Base-by-base conservation (phyloP, 371 early-diverging fungal genomes). In the Mucor irregularis region DNA sequence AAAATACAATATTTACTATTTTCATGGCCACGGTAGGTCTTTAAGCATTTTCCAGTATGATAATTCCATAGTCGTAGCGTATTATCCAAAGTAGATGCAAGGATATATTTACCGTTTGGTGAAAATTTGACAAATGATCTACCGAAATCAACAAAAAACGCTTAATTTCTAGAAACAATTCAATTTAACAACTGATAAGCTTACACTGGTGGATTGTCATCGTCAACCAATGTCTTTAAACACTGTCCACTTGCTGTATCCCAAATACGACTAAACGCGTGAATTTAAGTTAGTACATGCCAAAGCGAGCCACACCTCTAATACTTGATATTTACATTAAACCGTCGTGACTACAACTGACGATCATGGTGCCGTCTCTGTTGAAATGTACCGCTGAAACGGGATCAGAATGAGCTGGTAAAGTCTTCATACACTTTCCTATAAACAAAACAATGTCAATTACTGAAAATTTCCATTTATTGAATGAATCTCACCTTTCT, bases 51-150 rank as follows among this genome's bases (percentile, higher is more conserved):
- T 24, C 93, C 94, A 13, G 89, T 90, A 37, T 92, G 90, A 69
- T 88, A 92, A 71, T 89, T 90, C 99, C 99, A 98, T 38, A 98
- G 84, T 31, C 96, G 87, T 43, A 98, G 76, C 21, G 95, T 94
- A 62, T 86, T 91, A 76, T 98, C 97, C 49, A 92, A 77, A 9
- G 96, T 94, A 0, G 94, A 86, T 4, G 97, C 95, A 44, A 98
- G 83, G 56, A 98, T 94, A 71, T 93, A 98, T 78, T 97, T 97
- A 60, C 98, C 95, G 69, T 98, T 98, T 26, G 99, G 99, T 24
- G 96, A 95, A 66, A 98, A 98, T 72, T 94, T 95, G 29, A 92
- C 97, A 78, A 92, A 96, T 0, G 96, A 92, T n/a, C 90, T 90
- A 58, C 5, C 5, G n/a, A 13, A 11, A 8, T 33, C n/a, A n/a